Evolutionary conservation across 2,329 filamentous ascomycete genomes (phyloP).

Genomic region (Lasiodiplodia sp.): DNA sequence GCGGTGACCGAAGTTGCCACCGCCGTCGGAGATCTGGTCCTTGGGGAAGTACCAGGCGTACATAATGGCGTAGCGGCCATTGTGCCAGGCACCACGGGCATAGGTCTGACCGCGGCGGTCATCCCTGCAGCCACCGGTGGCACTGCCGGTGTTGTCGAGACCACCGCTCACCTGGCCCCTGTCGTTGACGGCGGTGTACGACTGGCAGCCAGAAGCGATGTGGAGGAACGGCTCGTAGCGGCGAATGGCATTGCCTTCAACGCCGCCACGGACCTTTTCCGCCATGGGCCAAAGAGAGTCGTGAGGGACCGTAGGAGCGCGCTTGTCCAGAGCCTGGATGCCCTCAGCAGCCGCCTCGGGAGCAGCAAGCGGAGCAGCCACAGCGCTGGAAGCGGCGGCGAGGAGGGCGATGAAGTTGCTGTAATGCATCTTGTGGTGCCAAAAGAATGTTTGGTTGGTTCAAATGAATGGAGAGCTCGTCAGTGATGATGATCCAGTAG

Average conservation of each 20-base stretch:
- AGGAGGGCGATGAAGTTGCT: not conserved
- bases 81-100: slow-evolving; percentile 41
- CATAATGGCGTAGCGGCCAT: slow-evolving; percentile 49
- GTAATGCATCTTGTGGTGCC: not conserved
- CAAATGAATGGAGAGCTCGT: not conserved
- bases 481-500: not conserved
- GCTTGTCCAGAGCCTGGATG: not conserved
- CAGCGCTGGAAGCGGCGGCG: not conserved
- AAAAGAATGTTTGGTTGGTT: not conserved
- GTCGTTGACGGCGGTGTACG: slow-evolving; percentile 35
- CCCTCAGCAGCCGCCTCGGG: not conserved
- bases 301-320: not conserved
- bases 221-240: slow-evolving; percentile 36
- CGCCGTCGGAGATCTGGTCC: slow-evolving; percentile 48
- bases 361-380: not conserved
- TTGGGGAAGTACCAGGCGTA: slow-evolving; percentile 59
- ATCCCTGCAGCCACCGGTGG: slow-evolving; percentile 43
- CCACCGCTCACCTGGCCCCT: slow-evolving; percentile 43
- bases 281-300: slow-evolving; percentile 31
- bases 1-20: slow-evolving; percentile 48
- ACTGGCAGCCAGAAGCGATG: slow-evolving; percentile 37
- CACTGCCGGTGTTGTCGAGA: slow-evolving; percentile 42
- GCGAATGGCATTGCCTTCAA: slow-evolving; percentile 32
- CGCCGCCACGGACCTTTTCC: slow-evolving; percentile 58
- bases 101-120: slow-evolving; percentile 50